Conservation (phyloP, 805 yeast genomes). For the Ogataea pini region DNA sequence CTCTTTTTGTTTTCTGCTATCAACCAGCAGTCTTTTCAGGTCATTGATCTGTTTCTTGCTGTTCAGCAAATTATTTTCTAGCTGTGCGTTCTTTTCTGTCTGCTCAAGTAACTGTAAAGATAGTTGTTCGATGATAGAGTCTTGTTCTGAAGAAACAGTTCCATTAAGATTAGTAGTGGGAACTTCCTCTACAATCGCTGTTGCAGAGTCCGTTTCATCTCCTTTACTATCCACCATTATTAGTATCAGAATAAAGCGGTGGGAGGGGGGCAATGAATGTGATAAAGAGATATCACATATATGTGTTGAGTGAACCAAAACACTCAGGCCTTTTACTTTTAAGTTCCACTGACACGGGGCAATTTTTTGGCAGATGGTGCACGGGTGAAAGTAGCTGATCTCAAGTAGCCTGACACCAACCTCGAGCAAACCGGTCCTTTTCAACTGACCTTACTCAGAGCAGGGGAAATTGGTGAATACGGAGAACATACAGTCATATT, state of each 20-base stretch:
- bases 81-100: conserved; percentile 23
- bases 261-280: too few relatives aligned
- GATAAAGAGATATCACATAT: too few relatives aligned
- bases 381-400: neutral
- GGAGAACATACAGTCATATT: too few relatives aligned
- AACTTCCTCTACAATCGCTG: neutral
- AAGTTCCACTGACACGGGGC: too few relatives aligned
- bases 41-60: conserved; percentile 32
- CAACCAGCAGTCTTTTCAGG: conserved; percentile 35
- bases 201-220: too few relatives aligned
- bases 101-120: conserved; percentile 31
- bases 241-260: too few relatives aligned
- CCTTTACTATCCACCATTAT: neutral
- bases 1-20: conserved; percentile 38
- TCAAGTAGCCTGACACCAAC: too few relatives aligned
- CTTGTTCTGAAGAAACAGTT: conserved; percentile 4
- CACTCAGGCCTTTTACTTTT: too few relatives aligned
- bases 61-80: conserved; percentile 35
- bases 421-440: too few relatives aligned
- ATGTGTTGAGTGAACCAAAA: neutral
- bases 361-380: neutral
- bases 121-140: conserved; percentile 24
- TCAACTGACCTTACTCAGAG: too few relatives aligned
- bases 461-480: too few relatives aligned
- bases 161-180: neutral